phyloP scores from a whole-genome alignment of 163 green algal genomes.

The Smithsoniella earleae region DNA sequence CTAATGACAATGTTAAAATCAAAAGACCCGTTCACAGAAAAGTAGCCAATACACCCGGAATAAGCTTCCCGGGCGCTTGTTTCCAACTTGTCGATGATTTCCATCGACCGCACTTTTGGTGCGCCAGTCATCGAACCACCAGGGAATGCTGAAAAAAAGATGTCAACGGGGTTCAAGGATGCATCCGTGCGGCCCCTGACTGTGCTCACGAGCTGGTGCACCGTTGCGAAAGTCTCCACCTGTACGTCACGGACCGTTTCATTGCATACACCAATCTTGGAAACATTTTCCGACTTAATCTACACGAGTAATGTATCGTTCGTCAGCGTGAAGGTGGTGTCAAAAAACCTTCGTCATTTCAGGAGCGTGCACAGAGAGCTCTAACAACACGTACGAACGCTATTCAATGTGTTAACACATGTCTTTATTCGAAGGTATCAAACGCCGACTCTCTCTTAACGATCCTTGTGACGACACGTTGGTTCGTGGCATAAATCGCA shows the following conservation, averaged over 20 bases:
- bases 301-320: too few species aligned
- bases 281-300: too few species aligned
- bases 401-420: too few species aligned
- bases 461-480: neutral
- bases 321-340: too few species aligned
- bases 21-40: conserved; percentile 80
- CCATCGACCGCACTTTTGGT: conserved; percentile 81
- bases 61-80: conserved; percentile 73
- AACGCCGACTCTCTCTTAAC: neutral
- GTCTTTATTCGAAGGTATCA: neutral
- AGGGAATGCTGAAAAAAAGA: conserved; percentile 77
- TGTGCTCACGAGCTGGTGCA: conserved; percentile 89
- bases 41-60: conserved; percentile 82
- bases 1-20: conserved; percentile 99
- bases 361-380: too few species aligned
- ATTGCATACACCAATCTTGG: too few species aligned
- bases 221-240: conserved; percentile 86
- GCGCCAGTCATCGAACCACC: conserved; percentile 90
- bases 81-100: conserved; percentile 89
- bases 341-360: too few species aligned
- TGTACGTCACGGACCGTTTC: neutral
- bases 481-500: too few species aligned
- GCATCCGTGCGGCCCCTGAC: conserved; percentile 59
- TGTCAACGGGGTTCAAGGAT: conserved; percentile 48
- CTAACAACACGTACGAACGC: too few species aligned